A percentile compares a stretch with the other conserved stretches of the same genome.
phyloP scores from a whole-genome alignment of 192 early-diverging fungal species.

The Linnemannia schmuckeri region DNA sequence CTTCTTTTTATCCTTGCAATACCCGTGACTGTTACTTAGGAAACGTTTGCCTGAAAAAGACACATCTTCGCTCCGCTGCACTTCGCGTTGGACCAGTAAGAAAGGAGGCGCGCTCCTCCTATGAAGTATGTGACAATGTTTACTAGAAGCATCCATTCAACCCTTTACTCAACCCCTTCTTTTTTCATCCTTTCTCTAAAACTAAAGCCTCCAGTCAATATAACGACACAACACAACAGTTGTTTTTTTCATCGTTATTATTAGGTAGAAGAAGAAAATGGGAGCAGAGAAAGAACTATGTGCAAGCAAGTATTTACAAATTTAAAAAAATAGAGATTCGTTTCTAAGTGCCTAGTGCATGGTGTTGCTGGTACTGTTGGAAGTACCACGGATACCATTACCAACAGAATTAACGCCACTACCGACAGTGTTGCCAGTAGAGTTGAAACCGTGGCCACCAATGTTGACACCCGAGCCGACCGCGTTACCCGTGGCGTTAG shows the following conservation, averaged over 20 bases:
- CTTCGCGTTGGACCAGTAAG: constrained; percentile 4
- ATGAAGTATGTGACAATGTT: not conserved
- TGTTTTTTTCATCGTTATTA: not conserved
- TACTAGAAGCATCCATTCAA: not conserved
- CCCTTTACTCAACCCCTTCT: not conserved
- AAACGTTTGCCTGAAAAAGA: too few relatives aligned
- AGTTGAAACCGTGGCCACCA: not conserved
- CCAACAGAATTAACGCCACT: not conserved
- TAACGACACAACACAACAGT: not conserved
- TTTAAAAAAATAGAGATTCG: not conserved
- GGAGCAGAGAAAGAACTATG: not conserved
- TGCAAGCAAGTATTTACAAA: not conserved
- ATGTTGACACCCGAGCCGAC: not conserved
- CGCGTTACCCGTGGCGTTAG: not conserved
- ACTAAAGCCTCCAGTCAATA: not conserved
- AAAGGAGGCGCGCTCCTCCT: not conserved
- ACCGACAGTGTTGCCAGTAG: not conserved
- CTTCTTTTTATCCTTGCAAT: too few relatives aligned
- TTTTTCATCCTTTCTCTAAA: not conserved
- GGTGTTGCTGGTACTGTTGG: not conserved
- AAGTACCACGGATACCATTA: not conserved
- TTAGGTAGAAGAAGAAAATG: not conserved
- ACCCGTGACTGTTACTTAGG: too few relatives aligned
- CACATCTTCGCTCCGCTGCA: constrained; percentile 1
- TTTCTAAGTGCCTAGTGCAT: not conserved